phyloP scores from a whole-genome alignment of 495 filamentous ascomycete genomes.

The Tuber melanosporum region DNA sequence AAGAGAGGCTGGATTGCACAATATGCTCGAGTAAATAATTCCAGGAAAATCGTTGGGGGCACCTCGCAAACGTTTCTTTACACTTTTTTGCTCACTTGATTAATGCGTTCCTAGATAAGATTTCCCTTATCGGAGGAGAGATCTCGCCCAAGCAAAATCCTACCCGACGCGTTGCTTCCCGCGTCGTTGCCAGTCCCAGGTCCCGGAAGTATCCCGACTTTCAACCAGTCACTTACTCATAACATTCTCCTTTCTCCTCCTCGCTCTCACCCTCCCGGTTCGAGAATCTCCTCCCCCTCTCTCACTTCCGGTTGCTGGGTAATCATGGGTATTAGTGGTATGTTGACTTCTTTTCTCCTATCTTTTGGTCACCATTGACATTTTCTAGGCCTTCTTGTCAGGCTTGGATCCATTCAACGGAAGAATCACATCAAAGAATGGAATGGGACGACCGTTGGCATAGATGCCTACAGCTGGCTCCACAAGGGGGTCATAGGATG shows the following conservation, averaged over 20 bases:
- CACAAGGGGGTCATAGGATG: constrained; percentile 89
- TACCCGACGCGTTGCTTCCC: not conserved
- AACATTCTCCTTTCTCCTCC: not conserved
- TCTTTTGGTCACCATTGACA: not conserved
- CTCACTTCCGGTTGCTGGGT: not conserved
- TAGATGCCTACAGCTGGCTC: constrained; percentile 98
- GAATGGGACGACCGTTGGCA: constrained; percentile 76
- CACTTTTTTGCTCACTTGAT: not conserved
- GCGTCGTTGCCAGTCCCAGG: not conserved
- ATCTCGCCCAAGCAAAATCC: not conserved
- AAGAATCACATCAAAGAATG: constrained; percentile 80
- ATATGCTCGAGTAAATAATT: constrained; percentile 2
- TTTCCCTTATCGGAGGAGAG: not conserved
- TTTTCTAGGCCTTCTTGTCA: constrained; percentile 71
- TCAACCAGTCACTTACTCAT: not conserved
- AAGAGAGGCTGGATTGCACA: not conserved
- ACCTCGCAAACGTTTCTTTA: not conserved
- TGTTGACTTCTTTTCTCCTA: not conserved
- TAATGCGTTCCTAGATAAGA: not conserved
- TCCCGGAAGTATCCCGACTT: not conserved
- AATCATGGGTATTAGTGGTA: constrained; percentile 2
- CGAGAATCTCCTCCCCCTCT: not conserved
- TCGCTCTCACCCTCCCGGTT: not conserved
- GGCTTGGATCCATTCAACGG: constrained; percentile 93
- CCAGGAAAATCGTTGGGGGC: not conserved